These are phyloP conservation scores for Knoxdaviesia capensis DNA, from an alignment of 2,329 filamentous ascomycete genomes.

Conservation along the genomic window DNA sequence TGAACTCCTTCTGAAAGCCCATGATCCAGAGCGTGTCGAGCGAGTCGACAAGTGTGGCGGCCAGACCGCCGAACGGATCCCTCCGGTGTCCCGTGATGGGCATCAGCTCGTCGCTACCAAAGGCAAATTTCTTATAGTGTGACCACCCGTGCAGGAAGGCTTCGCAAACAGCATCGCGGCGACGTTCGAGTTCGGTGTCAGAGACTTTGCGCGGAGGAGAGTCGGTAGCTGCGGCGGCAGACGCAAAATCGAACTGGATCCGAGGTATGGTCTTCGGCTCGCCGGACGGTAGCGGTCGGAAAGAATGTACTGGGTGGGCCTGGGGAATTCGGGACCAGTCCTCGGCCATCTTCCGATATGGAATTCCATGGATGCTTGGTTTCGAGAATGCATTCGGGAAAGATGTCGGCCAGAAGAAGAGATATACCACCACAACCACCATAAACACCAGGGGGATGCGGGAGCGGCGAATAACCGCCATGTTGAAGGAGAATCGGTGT, in stretches of 20 bases:
- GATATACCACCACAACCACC: slow-evolving; percentile 1
- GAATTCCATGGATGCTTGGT: slow-evolving; percentile 2
- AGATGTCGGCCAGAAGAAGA: neutral
- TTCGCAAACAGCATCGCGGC: slow-evolving; percentile 18
- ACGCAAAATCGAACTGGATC: slow-evolving; percentile 18
- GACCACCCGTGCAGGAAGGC: slow-evolving; percentile 24
- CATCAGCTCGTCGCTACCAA: slow-evolving; percentile 29
- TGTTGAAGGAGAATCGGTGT: no score
- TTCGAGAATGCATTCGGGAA: neutral
- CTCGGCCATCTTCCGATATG: slow-evolving; percentile 10
- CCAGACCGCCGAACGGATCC: slow-evolving; percentile 32
- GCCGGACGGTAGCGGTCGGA: slow-evolving; percentile 13
- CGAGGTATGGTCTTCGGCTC: slow-evolving; percentile 9
- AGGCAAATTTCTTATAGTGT: slow-evolving; percentile 30
- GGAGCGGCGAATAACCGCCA: neutral
- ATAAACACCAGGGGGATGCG: slow-evolving; percentile 1
- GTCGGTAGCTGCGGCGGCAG: slow-evolving; percentile 13
- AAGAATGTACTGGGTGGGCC: slow-evolving; percentile 11
- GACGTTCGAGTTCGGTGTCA: slow-evolving; percentile 1
- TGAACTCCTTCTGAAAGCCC: slow-evolving; percentile 35
- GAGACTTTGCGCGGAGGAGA: slow-evolving; percentile 1
- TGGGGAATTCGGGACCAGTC: slow-evolving; percentile 12
- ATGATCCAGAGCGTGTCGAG: slow-evolving; percentile 44
- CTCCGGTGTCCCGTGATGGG: slow-evolving; percentile 25
- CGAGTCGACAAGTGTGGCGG: slow-evolving; percentile 36